A percentile compares a stretch with the other conserved stretches of the same genome.
Evolutionary conservation across 2,329 filamentous ascomycete species (phyloP).

Genomic region (Xylaria sp.): DNA sequence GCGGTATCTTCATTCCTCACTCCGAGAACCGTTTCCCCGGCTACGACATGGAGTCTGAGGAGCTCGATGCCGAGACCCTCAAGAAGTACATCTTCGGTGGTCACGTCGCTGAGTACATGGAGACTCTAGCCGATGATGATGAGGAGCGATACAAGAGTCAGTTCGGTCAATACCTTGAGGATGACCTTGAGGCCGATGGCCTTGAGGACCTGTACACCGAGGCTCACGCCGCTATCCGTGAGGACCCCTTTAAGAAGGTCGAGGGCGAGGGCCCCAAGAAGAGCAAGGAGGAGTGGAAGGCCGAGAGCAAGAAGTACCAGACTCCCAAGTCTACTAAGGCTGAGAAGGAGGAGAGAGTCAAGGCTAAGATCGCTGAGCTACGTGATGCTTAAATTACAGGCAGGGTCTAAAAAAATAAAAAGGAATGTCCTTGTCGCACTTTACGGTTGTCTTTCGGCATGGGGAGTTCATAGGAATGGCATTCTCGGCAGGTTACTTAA

Average conservation of each 20-base stretch:
- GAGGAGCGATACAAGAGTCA: slow-evolving; percentile 99
- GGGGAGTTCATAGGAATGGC: slow-evolving; percentile 42
- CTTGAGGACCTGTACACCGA: slow-evolving; percentile 96
- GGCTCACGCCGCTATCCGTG: slow-evolving; percentile 95
- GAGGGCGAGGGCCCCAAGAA: slow-evolving; percentile 81
- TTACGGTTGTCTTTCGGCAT: slow-evolving; percentile 42
- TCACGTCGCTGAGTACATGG: slow-evolving; percentile 99
- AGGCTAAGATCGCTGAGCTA: slow-evolving; percentile 90
- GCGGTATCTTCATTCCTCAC: slow-evolving; percentile 96
- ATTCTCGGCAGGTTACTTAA: slow-evolving; percentile 35
- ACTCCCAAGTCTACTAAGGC: slow-evolving; percentile 78
- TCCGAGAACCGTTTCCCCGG: slow-evolving; percentile 99
- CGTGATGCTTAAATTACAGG: slow-evolving; percentile 54
- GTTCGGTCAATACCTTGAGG: slow-evolving; percentile 97
- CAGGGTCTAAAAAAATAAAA: slow-evolving; percentile 28
- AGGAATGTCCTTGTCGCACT: slow-evolving; percentile 34
- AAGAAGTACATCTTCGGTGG: slow-evolving; percentile 99
- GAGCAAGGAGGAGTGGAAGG: slow-evolving; percentile 97
- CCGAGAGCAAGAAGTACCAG: slow-evolving; percentile 90
- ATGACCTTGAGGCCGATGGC: slow-evolving; percentile 93
- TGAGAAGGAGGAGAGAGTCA: slow-evolving; percentile 81
- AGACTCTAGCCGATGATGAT: slow-evolving; percentile 98
- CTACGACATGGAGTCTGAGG: slow-evolving; percentile 96
- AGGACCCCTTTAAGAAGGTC: slow-evolving; percentile 96
- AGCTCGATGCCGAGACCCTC: slow-evolving; percentile 95